These are phyloP conservation scores for Aspergillus udagawae DNA, from an alignment of 2,329 filamentous ascomycete species.

Conservation along the genomic window DNA sequence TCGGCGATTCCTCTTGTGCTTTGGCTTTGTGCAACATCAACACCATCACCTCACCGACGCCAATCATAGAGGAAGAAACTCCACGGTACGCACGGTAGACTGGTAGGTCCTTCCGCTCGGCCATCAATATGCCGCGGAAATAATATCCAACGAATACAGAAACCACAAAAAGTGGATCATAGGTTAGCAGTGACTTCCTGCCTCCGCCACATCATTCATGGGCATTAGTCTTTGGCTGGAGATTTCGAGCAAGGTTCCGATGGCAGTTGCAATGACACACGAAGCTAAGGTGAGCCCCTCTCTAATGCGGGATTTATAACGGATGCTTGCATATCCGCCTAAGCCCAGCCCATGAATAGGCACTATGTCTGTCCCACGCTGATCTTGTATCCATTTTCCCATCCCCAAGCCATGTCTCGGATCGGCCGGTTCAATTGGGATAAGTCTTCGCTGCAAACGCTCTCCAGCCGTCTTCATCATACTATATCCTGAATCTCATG, in stretches of 20 bases:
- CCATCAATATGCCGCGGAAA: neutral
- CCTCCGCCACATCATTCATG: constrained; percentile 2
- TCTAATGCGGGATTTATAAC: constrained; percentile 26
- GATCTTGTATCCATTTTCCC: neutral
- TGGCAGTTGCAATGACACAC: constrained; percentile 4
- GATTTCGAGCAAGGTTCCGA: neutral
- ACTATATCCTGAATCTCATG: neutral
- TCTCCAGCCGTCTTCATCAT: neutral
- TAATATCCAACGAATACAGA: neutral
- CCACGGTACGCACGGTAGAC: neutral
- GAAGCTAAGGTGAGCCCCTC: constrained; percentile 16
- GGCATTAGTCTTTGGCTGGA: neutral
- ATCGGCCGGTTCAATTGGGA: neutral
- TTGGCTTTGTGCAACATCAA: constrained; percentile 1
- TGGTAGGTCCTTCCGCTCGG: neutral
- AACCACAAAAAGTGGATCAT: neutral
- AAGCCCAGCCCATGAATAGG: neutral
- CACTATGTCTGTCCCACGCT: neutral
- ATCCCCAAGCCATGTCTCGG: neutral
- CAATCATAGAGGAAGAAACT: neutral
- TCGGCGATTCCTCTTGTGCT: neutral
- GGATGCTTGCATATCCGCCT: constrained; percentile 24
- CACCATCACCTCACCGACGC: neutral
- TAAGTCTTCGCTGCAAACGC: neutral
- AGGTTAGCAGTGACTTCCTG: neutral